Percentiles rank a stretch among this genome's conserved stretches.
phyloP scores from a whole-genome alignment of 495 filamentous ascomycete genomes.

The Penicillium canescens region DNA sequence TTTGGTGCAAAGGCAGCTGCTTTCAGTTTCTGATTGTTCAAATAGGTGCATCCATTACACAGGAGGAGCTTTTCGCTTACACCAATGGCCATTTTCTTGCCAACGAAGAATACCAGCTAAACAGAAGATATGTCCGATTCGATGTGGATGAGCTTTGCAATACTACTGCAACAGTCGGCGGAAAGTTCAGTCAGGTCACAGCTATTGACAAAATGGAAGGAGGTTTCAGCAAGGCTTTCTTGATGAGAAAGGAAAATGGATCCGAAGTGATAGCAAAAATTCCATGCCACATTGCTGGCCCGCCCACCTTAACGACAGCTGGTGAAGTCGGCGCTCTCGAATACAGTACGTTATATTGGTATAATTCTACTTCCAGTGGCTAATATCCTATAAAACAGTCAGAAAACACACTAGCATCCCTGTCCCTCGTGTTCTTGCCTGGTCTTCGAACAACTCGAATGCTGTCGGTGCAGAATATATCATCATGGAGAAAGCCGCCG shows the following conservation, averaged over 20 bases:
- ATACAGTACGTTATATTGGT: constrained; percentile 27
- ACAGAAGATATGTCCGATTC: constrained; percentile 30
- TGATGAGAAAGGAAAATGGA: constrained; percentile 34
- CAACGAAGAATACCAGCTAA: constrained; percentile 33
- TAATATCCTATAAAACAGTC: constrained; percentile 19
- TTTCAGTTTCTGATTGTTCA: constrained; percentile 2
- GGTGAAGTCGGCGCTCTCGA: constrained; percentile 38
- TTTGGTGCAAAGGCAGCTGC: constrained; percentile 3
- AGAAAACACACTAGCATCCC: constrained; percentile 31
- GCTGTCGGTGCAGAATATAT: constrained; percentile 37
- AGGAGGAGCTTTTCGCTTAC: constrained; percentile 32
- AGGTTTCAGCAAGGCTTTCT: constrained; percentile 40
- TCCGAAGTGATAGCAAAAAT: constrained; percentile 38
- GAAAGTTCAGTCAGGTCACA: constrained; percentile 15
- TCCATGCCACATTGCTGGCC: constrained; percentile 35
- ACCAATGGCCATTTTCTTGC: constrained; percentile 36
- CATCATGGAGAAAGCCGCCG: constrained; percentile 40
- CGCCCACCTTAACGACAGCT: constrained; percentile 30
- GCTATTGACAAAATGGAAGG: constrained; percentile 40
- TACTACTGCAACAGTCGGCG: constrained; percentile 20
- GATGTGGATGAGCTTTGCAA: constrained; percentile 32
- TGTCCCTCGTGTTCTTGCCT: constrained; percentile 31
- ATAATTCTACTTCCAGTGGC: not conserved
- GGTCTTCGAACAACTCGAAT: constrained; percentile 29
- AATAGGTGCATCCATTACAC: constrained; percentile 20